phyloP scores from a whole-genome alignment of 2,329 filamentous ascomycete genomes.

The Botrytis deweyae region DNA sequence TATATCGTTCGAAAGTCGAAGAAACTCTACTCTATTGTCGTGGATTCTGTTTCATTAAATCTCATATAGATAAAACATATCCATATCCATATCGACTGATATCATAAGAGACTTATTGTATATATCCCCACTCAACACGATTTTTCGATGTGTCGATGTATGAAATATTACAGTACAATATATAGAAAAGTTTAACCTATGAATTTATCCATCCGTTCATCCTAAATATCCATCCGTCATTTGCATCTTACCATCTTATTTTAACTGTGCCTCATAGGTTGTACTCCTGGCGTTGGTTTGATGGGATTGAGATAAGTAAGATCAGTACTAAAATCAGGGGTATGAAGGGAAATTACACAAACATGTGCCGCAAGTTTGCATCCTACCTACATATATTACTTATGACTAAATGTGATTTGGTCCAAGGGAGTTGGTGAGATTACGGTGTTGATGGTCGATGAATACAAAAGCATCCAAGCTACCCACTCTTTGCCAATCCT shows the following conservation, averaged over 20 bases:
- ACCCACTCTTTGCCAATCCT: background rate
- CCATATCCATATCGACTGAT: background rate
- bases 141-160: background rate
- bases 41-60: background rate
- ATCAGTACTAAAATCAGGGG: slow-evolving; percentile 2
- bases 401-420: background rate
- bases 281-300: background rate
- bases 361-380: background rate
- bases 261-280: background rate
- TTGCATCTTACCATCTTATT: background rate
- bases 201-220: background rate
- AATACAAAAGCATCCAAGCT: slow-evolving; percentile 11
- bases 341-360: slow-evolving; percentile 13
- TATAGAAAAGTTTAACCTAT: background rate
- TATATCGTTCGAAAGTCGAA: background rate
- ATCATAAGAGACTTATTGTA: background rate
- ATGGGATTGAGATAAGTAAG: background rate
- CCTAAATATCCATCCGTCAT: background rate
- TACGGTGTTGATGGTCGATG: background rate
- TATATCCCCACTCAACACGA: background rate
- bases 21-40: background rate
- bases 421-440: background rate
- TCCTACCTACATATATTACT: background rate
- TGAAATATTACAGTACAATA: background rate
- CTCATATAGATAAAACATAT: background rate